Base-by-base conservation (phyloP, 352 stramenopile species). In the Pythium folliculosum region DNA sequence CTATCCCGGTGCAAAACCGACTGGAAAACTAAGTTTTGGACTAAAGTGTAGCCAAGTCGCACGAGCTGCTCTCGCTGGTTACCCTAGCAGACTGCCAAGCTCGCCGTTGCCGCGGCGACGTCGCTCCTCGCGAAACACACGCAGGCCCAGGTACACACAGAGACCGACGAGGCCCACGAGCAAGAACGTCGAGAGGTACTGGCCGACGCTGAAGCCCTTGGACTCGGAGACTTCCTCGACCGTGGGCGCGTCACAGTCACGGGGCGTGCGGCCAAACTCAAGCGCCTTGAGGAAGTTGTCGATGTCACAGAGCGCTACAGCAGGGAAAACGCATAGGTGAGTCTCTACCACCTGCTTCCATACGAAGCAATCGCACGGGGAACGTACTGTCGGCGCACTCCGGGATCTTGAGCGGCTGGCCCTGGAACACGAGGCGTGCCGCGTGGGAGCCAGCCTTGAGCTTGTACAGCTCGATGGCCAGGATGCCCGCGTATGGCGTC, bases 401-500 rank as follows among this genome's bases (percentile, higher is more conserved):
- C 40, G 87, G 87, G 35, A 95, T 75, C 47, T 76, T 66, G 45
- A 91, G 72, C 22, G 82, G 82, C 60, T 94, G 65, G 63, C 87
- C 87, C 53, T 92, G 82, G 76, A 92, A 93, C 45, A 95, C 64
- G 67, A 91, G 76, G 17, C 87, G 87, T 58, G 79, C 77, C 0
- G 74, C 82, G 52, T 90, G 80, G 19, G 71, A 84, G 19, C 65
- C 72, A 17, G 35, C 71, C 63, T 89, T 90, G 5, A 77, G 81
- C 79, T 91, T 92, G 84, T 95, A 95, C 0, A 95, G 49, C 73
- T 95, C 88, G 27, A 93, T 78, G 25, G 76, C 64, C 45, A 95
- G 71, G 76, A 92, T 77, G 21, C 82, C 84, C 14, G 88, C 88
- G 68, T 95, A 95, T 25, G 88, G 86, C 35, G 88, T 94, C 88